phyloP scores from a whole-genome alignment of 2,329 filamentous ascomycete genomes.

The Monilinia vaccinii-corymbosi region DNA sequence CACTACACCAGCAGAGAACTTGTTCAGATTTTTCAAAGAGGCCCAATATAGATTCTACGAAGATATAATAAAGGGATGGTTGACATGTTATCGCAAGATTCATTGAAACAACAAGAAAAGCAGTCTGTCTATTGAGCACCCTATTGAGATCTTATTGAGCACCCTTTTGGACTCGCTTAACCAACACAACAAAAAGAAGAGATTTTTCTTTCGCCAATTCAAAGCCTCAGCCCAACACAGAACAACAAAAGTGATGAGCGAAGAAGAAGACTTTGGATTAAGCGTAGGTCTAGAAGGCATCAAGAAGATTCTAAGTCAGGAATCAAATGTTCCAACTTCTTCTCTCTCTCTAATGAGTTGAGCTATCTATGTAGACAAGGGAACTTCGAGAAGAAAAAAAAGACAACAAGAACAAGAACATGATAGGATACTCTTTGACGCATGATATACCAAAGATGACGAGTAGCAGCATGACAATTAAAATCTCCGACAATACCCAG shows the following conservation, averaged over 20 bases:
- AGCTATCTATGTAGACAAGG: no score
- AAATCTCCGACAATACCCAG: background rate
- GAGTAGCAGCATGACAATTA: background rate
- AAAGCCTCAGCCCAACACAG: no score
- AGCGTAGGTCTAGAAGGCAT: background rate
- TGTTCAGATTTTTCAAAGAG: background rate
- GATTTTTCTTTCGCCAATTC: no score
- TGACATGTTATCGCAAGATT: no score
- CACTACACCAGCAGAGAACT: background rate
- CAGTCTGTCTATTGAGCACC: conserved; percentile 1
- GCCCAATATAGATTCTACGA: background rate
- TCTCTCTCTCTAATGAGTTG: no score
- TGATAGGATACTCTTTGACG: background rate
- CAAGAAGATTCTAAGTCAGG: background rate
- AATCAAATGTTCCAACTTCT: no score
- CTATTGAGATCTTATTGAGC: conserved; percentile 2
- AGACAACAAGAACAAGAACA: no score
- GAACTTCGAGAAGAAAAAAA: no score
- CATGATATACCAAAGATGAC: background rate
- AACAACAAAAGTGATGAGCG: no score
- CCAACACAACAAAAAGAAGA: background rate
- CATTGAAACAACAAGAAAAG: background rate
- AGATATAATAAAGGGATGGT: background rate
- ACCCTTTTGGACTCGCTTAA: conserved; percentile 1
- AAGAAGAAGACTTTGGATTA: background rate